Base-by-base conservation (phyloP, 2,329 filamentous ascomycete species). In the Oidium heveae region DNA sequence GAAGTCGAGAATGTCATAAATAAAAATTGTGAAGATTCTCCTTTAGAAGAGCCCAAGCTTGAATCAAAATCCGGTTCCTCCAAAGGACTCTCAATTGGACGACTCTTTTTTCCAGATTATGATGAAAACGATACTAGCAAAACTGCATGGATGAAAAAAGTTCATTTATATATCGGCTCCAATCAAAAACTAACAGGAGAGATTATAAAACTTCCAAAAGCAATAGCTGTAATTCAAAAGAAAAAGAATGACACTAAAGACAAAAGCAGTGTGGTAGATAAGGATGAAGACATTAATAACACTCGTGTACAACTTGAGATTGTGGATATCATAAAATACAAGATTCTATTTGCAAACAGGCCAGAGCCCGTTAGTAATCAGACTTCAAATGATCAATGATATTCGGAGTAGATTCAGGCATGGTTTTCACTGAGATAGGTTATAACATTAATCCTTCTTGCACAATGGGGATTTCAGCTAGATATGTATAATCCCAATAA, bases 171-270 rank as follows among this genome's bases (percentile, higher is more conserved):
- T 64, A 76, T 96, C 4, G 91, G 89, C 6, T 77, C 82, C 63
- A 84, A 95, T 65, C 91, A 96, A 69, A 76, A 88, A 57, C 75
- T 96, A 64, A 84, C 80, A 0, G 91, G 91, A 3, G 87, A 96
- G 67, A 80, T 94, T 52, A 94, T 87, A 72, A 94, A 87, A 68
- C 69, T 96, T 52, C 75, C 76, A 6, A 84, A 77, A 63, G 80
- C 88, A 2, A 65, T 95, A 60, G 91, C 82, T 4, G 72, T 96
- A n/a, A 72, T 96, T 24, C 74, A 79, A 58, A 77, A 75, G 62
- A 73, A 72, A 49, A 56, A 59, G 12, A 47, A 53, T 1, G 56
- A 55, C 53, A 43, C 55, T 36, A 52, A 56, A 33, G 43, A 52
- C 16, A 16, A 55, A 10, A 32, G 28, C 28, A 32, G 28, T 8